Percentiles rank a stretch among this genome's conserved stretches.
Evolutionary conservation across 352 stramenopile genomes (phyloP).

Genomic region (Phytophthora idaei): DNA sequence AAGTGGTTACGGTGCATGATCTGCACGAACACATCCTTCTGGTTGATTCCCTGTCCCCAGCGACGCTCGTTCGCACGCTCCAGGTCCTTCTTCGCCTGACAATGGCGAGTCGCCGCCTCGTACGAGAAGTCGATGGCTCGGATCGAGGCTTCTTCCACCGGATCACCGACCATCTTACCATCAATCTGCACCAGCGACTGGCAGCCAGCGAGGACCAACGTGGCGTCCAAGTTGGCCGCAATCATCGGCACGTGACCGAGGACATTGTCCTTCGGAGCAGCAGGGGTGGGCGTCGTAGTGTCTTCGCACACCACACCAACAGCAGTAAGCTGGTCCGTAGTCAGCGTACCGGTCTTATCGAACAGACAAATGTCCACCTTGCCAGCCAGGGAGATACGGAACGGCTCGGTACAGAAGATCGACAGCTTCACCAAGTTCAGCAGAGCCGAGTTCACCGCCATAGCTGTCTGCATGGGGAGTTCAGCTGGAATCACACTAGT

Average conservation of each 20-base stretch:
- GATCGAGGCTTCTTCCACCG: constrained; percentile 97
- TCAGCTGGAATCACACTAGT: constrained; percentile 98
- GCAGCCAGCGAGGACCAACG: constrained; percentile 90
- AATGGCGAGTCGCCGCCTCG: constrained; percentile 73
- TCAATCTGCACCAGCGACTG: constrained; percentile 98
- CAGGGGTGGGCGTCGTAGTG: constrained; percentile 43
- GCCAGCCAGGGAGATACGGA: constrained; percentile 97
- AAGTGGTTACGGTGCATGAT: constrained; percentile 97
- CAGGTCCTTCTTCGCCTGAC: constrained; percentile 74
- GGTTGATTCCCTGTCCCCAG: constrained; percentile 68
- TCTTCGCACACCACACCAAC: constrained; percentile 92
- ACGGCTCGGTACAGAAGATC: constrained; percentile 99
- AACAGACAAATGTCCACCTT: constrained; percentile 98
- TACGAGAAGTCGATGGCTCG: constrained; percentile 95
- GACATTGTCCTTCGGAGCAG: constrained; percentile 50
- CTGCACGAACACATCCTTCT: constrained; percentile 86
- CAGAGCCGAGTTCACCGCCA: constrained; percentile 97
- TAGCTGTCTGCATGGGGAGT: constrained; percentile 97
- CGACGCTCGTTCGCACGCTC: constrained; percentile 71
- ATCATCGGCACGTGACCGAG: constrained; percentile 83
- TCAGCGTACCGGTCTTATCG: constrained; percentile 99
- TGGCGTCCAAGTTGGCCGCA: constrained; percentile 79
- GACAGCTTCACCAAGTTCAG: constrained; percentile 94
- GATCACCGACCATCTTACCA: constrained; percentile 96
- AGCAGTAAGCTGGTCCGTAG: constrained; percentile 95